Conservation (phyloP, 768 basidiomycete species). For the Auricularia auricula-judae region DNA sequence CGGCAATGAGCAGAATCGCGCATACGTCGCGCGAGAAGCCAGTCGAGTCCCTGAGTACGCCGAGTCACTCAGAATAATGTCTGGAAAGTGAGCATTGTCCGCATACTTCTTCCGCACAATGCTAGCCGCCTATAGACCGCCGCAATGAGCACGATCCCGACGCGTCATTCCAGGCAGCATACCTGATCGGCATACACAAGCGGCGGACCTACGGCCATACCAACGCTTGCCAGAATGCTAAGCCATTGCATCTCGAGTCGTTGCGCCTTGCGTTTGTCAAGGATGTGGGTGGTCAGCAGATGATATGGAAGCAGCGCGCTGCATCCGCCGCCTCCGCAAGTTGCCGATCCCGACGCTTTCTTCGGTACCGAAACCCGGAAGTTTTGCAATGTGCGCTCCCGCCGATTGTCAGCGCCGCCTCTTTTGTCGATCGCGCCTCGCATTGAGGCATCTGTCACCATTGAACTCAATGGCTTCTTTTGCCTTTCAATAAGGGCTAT, state of each 20-base stretch:
- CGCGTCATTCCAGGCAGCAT: not conserved
- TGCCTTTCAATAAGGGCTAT: no score
- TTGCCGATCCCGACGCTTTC: no score
- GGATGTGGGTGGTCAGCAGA: no score
- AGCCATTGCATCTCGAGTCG: not conserved
- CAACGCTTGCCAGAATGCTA: not conserved
- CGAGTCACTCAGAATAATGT: slow-evolving; percentile 1
- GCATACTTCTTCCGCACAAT: slow-evolving; percentile 65
- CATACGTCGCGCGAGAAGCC: slow-evolving; percentile 84
- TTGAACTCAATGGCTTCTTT: no score
- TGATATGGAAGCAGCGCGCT: no score
- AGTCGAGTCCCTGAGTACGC: slow-evolving; percentile 52
- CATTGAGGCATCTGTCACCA: no score
- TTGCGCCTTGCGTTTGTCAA: no score
- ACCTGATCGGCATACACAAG: slow-evolving; percentile 63
- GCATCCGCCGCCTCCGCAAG: no score
- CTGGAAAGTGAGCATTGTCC: slow-evolving; percentile 1
- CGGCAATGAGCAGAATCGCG: slow-evolving; percentile 54
- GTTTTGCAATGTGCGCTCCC: no score
- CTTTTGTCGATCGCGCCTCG: no score
- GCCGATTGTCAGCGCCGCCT: no score
- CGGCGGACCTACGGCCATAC: slow-evolving; percentile 48
- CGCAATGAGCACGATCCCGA: not conserved
- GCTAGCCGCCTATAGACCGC: slow-evolving; percentile 46
- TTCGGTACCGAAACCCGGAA: no score